Evolutionary conservation across 768 basidiomycete species (phyloP).

Genomic region (Asterophora parasitica): DNA sequence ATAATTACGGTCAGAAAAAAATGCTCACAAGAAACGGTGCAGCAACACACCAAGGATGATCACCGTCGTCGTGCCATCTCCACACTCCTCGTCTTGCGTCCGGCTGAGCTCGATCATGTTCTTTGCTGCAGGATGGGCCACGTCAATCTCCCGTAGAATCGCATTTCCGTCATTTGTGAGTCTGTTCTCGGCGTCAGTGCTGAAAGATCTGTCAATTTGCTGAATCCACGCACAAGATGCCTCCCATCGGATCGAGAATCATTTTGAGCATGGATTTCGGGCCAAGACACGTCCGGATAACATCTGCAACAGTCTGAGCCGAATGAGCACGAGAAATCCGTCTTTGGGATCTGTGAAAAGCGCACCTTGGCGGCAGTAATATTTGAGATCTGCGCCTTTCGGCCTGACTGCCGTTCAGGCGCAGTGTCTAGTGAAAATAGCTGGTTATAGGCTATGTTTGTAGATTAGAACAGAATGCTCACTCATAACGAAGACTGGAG

Average conservation of each 20-base stretch:
- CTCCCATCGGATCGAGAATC: slow-evolving; percentile 99
- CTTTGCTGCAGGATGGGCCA: slow-evolving; percentile 97
- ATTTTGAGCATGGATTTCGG: slow-evolving; percentile 99
- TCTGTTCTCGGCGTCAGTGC: slow-evolving; percentile 34
- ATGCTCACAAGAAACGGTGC: neutral
- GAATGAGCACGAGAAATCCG: slow-evolving; percentile 7
- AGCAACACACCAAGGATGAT: slow-evolving; percentile 84
- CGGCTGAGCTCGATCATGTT: slow-evolving; percentile 98
- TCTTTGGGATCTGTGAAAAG: neutral
- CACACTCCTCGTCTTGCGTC: slow-evolving; percentile 98
- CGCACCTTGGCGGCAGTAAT: slow-evolving; percentile 94
- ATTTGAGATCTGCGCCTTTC: slow-evolving; percentile 95
- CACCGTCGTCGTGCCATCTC: slow-evolving; percentile 97
- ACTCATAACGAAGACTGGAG: slow-evolving; percentile 86
- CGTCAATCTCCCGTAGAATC: slow-evolving; percentile 96
- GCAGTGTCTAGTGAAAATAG: slow-evolving; percentile 64
- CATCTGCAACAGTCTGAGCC: slow-evolving; percentile 89
- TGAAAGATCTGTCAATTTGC: neutral
- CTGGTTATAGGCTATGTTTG: neutral
- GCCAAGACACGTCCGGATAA: slow-evolving; percentile 94
- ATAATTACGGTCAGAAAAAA: neutral
- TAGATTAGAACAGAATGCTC: slow-evolving; percentile 15
- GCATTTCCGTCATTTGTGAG: slow-evolving; percentile 99
- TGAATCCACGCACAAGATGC: slow-evolving; percentile 68
- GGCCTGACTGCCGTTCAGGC: slow-evolving; percentile 89